Conservation (phyloP, 805 yeast species). For the Zygoascus ofunaensis region DNA sequence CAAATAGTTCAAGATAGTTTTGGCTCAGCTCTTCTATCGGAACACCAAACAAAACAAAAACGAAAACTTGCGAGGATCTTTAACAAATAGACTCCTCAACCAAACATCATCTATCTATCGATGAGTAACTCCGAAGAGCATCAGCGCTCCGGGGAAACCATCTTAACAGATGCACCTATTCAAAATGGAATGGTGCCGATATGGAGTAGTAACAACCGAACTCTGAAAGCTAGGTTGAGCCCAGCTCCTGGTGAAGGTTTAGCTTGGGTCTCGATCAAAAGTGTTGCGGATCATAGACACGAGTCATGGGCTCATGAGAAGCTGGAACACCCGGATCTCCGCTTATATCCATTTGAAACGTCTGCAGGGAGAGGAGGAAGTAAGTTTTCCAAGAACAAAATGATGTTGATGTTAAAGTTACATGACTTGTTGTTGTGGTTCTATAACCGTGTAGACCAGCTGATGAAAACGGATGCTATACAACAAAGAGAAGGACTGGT, state of each 20-base stretch:
- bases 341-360: conserved; percentile 15
- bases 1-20: no score
- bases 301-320: background rate
- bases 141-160: no score
- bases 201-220: conserved; percentile 19
- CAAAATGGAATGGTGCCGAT: conserved; percentile 16
- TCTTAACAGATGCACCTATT: conserved; percentile 22
- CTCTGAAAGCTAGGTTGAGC: conserved; percentile 19
- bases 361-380: no score
- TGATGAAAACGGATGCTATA: background rate
- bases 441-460: background rate
- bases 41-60: no score
- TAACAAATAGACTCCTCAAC: no score
- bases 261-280: conserved; percentile 21
- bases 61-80: no score
- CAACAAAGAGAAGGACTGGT: background rate
- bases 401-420: conserved; percentile 11
- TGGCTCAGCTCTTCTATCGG: no score
- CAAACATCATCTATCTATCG: background rate
- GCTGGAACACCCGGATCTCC: conserved; percentile 13
- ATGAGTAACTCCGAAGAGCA: no score
- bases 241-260: conserved; percentile 18
- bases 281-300: background rate
- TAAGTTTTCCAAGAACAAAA: conserved; percentile 9
- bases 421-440: conserved; percentile 8